Conservation (phyloP, 805 yeast genomes). For the Dipodascus geniculatus region DNA sequence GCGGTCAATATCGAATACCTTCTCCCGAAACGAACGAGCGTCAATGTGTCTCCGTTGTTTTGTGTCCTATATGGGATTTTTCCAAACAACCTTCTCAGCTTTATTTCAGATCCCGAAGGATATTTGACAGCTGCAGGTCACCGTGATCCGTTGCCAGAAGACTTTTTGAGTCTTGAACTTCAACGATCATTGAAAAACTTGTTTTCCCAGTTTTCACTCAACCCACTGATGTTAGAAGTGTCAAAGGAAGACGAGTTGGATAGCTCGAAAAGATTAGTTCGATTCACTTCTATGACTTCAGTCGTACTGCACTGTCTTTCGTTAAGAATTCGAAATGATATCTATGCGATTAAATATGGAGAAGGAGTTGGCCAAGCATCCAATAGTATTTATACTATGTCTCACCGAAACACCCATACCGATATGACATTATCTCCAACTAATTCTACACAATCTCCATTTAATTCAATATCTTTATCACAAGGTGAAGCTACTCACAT, state of each 20-base stretch:
- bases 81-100: constrained; percentile 37
- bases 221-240: constrained; percentile 35
- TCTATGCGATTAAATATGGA: neutral
- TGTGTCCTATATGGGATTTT: constrained; percentile 46
- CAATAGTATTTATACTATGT: neutral
- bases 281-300: constrained; percentile 25
- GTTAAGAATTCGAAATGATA: neutral
- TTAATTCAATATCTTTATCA: too few species aligned
- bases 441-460: neutral
- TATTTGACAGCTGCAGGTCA: constrained; percentile 21
- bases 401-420: neutral
- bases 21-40: neutral
- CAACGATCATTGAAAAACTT: constrained; percentile 20
- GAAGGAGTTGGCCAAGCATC: neutral
- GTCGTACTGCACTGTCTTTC: constrained; percentile 19
- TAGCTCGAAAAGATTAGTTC: constrained; percentile 20
- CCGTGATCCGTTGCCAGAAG: constrained; percentile 12
- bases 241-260: constrained; percentile 27
- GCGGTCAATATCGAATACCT: constrained; percentile 19
- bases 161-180: constrained; percentile 28
- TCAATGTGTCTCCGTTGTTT: constrained; percentile 24
- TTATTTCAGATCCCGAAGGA: constrained; percentile 31
- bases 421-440: neutral
- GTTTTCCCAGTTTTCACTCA: constrained; percentile 31
- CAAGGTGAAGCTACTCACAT: too few species aligned